Evolutionary conservation across 345 rosid species (phyloP), one percentile per base, ranked within the genome.

Genomic region (Geranium rotundifolium): DNA sequence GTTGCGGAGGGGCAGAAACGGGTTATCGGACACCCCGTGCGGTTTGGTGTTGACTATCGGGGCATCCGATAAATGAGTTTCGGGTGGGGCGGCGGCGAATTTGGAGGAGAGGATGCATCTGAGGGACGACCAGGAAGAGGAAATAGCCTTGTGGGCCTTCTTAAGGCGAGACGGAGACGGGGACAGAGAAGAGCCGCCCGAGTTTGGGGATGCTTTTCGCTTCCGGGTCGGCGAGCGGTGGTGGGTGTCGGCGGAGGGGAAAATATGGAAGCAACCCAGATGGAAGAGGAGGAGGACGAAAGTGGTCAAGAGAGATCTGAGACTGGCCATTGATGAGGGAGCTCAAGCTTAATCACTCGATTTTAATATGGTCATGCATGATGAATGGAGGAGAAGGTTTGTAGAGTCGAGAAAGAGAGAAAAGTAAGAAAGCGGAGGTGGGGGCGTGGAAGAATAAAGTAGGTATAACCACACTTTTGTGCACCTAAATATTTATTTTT

Each of bases 71-170:
- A 20, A 12, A 13, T 41, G 54, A 18, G 60, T 15, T 67, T 56
- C 84, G 0, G 75, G 75, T 4, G 72, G 77, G 41, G 71, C 71
- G 41, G 80, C 49, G 19, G 73, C 13, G 9, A 41, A 12, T 54
- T 41, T 41, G 13, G 50, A 12, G 54, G 85, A 73, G 76, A 84
- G 80, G 61, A 82, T 54, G 12, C 75, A 76, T 69, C 81, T 86
- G 74, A 88, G 64, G 64, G 67, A 83, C 4, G 86, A 65, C 90
- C 84, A 86, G 57, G 95, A 73, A 37, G 88, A 85, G 19, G 89
- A 82, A 57, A 84, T 63, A 69, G 81, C 73, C 68, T 60, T 74
- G 52, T 41, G 75, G 60, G 82, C 50, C 50, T 41, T 62, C 62
- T 77, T 80, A 13, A 41, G 50, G 50, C 70, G 68, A 37, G 81